These are phyloP conservation scores for Pyrus betulifolia DNA, from an alignment of 306 rosid genomes.

Conservation along the genomic window DNA sequence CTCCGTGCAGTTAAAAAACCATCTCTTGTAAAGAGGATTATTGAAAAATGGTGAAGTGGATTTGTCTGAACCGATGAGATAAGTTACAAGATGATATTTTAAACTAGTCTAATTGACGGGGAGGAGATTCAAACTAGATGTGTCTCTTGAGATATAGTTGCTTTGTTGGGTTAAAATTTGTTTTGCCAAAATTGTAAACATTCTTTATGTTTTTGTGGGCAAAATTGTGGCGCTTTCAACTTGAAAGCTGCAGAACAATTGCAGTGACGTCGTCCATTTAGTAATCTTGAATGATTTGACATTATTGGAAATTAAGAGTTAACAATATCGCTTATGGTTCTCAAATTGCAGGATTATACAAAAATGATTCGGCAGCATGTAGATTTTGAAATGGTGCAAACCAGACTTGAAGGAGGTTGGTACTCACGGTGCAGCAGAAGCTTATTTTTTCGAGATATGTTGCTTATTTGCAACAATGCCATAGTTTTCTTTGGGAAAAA, in stretches of 20 bases:
- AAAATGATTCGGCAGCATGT: conserved; percentile 14
- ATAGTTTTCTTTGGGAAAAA: conserved; percentile 6
- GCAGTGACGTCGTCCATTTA: too few relatives aligned
- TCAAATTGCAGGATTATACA: conserved; percentile 12
- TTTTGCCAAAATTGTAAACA: background rate
- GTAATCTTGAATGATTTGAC: too few relatives aligned
- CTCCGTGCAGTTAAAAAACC: background rate
- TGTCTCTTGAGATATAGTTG: background rate
- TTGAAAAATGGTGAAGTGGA: too few relatives aligned
- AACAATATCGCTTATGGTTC: background rate
- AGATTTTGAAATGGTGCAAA: conserved; percentile 19
- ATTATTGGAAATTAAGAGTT: too few relatives aligned
- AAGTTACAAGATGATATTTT: too few relatives aligned
- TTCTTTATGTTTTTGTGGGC: background rate
- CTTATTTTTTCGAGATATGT: conserved; percentile 18
- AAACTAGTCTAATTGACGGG: too few relatives aligned
- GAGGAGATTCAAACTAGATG: too few relatives aligned
- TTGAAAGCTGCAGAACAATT: background rate
- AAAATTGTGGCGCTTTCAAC: background rate
- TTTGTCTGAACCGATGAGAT: too few relatives aligned
- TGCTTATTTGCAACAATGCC: conserved; percentile 19
- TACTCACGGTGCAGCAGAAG: conserved; percentile 13
- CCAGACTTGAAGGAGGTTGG: conserved; percentile 21
- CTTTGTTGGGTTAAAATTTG: background rate
- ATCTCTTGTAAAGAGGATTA: too few relatives aligned